Percentiles rank a stretch among this genome's conserved stretches.
Evolutionary conservation across 1,284 basidiomycete species (phyloP).

Genomic region (Puccinia triticina): DNA sequence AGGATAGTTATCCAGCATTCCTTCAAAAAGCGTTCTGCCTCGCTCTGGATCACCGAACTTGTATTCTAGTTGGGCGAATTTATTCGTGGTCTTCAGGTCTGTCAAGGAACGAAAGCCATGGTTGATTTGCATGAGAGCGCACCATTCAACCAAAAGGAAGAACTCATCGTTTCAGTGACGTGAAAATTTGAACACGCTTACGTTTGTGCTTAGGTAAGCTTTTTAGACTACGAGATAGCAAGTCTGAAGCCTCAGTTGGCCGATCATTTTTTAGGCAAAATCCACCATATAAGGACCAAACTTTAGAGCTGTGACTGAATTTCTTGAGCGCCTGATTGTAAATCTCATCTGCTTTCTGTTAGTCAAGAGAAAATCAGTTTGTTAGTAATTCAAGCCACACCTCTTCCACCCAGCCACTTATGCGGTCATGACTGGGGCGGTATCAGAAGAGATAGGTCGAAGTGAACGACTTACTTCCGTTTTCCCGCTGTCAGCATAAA

Average conservation of each 20-base stretch:
- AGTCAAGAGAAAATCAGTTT: not conserved
- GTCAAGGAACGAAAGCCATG: not conserved
- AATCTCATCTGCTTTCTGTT: constrained; percentile 48
- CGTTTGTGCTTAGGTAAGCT: constrained; percentile 93
- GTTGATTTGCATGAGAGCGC: not conserved
- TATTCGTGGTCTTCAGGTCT: constrained; percentile 93
- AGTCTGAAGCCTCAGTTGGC: constrained; percentile 6
- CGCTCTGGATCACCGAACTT: constrained; percentile 90
- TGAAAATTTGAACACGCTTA: constrained; percentile 62
- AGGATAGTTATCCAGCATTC: constrained; percentile 88
- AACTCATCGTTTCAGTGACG: not conserved
- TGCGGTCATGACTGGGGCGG: not conserved
- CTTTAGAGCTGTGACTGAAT: constrained; percentile 41
- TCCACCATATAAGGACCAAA: constrained; percentile 42
- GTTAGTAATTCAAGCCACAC: not conserved
- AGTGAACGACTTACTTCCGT: constrained; percentile 66
- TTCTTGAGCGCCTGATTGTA: constrained; percentile 45
- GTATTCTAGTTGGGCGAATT: constrained; percentile 94
- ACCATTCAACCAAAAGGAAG: not conserved
- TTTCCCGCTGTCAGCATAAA: constrained; percentile 82
- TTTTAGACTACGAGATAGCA: constrained; percentile 74
- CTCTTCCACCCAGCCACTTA: not conserved
- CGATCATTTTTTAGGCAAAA: constrained; percentile 45
- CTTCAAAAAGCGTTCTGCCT: constrained; percentile 94
- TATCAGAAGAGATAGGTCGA: not conserved